These are phyloP conservation scores for Macrotyloma uniflorum DNA, from an alignment of 306 rosid species.

Conservation along the genomic window DNA sequence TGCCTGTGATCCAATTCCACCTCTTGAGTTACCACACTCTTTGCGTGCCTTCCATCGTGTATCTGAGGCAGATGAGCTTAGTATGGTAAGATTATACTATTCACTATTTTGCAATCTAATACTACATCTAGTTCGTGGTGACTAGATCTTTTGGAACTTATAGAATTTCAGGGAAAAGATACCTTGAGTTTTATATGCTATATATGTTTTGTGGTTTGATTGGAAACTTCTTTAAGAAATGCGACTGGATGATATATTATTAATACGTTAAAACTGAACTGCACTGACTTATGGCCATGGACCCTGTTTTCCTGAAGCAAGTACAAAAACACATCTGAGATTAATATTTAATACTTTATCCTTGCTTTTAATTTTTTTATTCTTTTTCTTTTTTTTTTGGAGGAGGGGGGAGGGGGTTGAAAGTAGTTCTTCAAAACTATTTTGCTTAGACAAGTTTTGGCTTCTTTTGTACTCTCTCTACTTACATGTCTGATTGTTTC, in stretches of 20 bases:
- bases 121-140: slow-evolving; percentile 26
- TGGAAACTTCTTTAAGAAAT: slow-evolving; percentile 19
- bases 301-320: slow-evolving; percentile 18
- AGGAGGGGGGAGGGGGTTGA: neutral
- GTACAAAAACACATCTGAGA: neutral
- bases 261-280: slow-evolving; percentile 1
- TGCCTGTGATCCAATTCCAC: slow-evolving; percentile 84
- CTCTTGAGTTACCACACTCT: slow-evolving; percentile 95
- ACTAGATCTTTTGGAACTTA: slow-evolving; percentile 12
- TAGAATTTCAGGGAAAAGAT: slow-evolving; percentile 21
- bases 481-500: slow-evolving; percentile 35
- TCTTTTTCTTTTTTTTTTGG: too few relatives aligned
- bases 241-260: slow-evolving; percentile 18
- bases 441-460: slow-evolving; percentile 27
- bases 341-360: slow-evolving; percentile 17
- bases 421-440: neutral
- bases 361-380: neutral
- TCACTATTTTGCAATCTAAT: slow-evolving; percentile 29
- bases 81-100: slow-evolving; percentile 47
- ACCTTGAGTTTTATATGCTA: slow-evolving; percentile 6
- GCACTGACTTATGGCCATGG: neutral
- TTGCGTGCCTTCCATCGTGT: slow-evolving; percentile 87
- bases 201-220: slow-evolving; percentile 35
- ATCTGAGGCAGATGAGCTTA: slow-evolving; percentile 69
- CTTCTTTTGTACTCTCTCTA: slow-evolving; percentile 34